These are phyloP conservation scores for Calocybe gangraenosa DNA, from an alignment of 768 basidiomycete species.

Conservation along the genomic window DNA sequence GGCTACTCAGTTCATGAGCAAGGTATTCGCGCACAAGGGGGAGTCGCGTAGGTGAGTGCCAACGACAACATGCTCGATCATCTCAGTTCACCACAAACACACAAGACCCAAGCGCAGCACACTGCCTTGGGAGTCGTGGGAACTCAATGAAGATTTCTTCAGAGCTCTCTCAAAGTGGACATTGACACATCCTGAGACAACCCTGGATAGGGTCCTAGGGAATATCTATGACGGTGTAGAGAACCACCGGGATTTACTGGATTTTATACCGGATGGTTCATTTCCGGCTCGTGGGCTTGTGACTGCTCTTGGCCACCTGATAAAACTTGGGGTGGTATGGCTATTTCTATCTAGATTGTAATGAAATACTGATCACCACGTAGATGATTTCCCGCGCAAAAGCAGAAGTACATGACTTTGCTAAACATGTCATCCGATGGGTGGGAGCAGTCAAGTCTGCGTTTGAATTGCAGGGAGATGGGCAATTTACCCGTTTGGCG, in stretches of 20 bases:
- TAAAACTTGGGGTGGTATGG: conserved; percentile 1
- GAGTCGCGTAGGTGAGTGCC: too few relatives aligned
- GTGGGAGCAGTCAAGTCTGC: conserved; percentile 1
- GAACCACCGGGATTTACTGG: background rate
- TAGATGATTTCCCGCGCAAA: background rate
- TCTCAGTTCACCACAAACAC: too few relatives aligned
- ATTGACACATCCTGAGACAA: background rate
- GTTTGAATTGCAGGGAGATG: background rate
- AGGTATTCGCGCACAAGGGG: too few relatives aligned
- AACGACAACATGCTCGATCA: too few relatives aligned
- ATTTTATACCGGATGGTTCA: background rate
- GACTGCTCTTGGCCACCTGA: background rate
- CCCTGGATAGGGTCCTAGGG: background rate
- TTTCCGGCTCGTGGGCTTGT: conserved; percentile 1
- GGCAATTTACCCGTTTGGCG: conserved; percentile 1
- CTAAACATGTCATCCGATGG: conserved; percentile 4
- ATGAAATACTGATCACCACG: background rate
- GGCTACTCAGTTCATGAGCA: too few relatives aligned
- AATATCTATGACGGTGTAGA: background rate
- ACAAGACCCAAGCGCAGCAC: too few relatives aligned
- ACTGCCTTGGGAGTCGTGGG: conserved; percentile 1
- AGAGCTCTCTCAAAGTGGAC: background rate
- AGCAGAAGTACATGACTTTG: conserved; percentile 2
- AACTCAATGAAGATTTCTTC: background rate
- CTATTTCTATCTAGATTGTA: background rate